Base-by-base conservation (phyloP, 2,329 filamentous ascomycete genomes). In the Verticillium dahliae region DNA sequence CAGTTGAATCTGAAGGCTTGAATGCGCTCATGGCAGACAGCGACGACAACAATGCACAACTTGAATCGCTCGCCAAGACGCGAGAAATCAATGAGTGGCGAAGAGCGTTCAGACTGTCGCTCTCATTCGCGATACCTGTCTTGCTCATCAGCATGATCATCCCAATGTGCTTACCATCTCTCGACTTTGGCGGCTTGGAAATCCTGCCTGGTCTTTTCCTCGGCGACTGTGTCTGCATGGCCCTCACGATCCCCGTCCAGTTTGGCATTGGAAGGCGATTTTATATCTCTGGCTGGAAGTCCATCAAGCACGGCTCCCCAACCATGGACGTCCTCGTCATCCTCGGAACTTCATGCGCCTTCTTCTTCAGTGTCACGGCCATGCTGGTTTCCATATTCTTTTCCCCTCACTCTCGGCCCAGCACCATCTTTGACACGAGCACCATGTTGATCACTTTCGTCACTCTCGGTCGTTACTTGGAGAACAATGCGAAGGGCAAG, bases 391-490 rank as follows among this genome's bases (percentile, higher is more conserved):
- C 92, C 0, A 73, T 98, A 22, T 67, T 90, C 14, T 80, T 85
- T n/a, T 79, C 85, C 27, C 90, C 92, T 6, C 92, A 98, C 72
- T 85, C 82, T 2, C 85, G 91, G 57, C 95, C 95, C 1, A 88
- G 86, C 65, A 97, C 92, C 1, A 90, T 97, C 15, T 99, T 99
- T 69, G 95, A 99, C 71, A 99, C 95, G 1, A 97, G 93, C 75
- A 97, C 92, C 27, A 99, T 98, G 95, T 82, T 99, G 59, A 93
- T 99, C 73, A 97, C 92, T 0, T 98, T 99, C 72, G 92, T 97
- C 73, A 92, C 90, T 1, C 78, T 99, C 2, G 92, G 95, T 4
- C 88, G 95, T 39, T 99, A 90, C 78, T 78, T 99, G 18, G 95
- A 99, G 76, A 99, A 98, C 72, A 82, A 88, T 18, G 95, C 95